Evolutionary conservation across 2,329 filamentous ascomycete genomes (phyloP).

Genomic region (Pezizomycotina sp.): DNA sequence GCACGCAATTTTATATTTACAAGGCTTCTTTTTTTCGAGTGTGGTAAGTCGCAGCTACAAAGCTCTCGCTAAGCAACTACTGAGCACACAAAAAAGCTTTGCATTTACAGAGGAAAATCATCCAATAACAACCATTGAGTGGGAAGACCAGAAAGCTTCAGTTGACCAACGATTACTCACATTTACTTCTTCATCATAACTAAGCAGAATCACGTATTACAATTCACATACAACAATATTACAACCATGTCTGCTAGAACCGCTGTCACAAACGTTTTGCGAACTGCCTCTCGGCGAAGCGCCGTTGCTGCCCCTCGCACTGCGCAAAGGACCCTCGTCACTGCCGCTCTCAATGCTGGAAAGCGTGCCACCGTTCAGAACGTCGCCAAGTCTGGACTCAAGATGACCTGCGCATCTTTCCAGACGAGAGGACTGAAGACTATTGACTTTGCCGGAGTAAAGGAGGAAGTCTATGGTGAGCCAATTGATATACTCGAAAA

Average conservation of each 20-base stretch:
- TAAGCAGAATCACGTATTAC: too few species aligned
- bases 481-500: constrained; percentile 12
- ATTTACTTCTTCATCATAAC: too few species aligned
- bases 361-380: constrained; percentile 27
- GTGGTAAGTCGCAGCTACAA: too few species aligned
- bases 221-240: too few species aligned
- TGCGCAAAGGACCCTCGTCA: constrained; percentile 14
- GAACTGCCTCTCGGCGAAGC: constrained; percentile 15
- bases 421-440: constrained; percentile 84
- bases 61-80: too few species aligned
- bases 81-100: too few species aligned
- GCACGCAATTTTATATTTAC: too few species aligned
- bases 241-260: constrained; percentile 18
- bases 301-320: constrained; percentile 8
- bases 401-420: constrained; percentile 40
- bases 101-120: too few species aligned
- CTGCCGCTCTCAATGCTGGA: constrained; percentile 12
- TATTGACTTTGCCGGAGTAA: constrained; percentile 90
- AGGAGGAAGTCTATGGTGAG: constrained; percentile 87
- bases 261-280: constrained; percentile 11
- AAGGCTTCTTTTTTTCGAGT: too few species aligned
- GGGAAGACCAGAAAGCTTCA: too few species aligned
- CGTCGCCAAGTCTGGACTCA: constrained; percentile 33
- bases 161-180: too few species aligned
- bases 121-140: too few species aligned